Conservation (phyloP, 1,139 yeast species). For the Yamadazyma oceani region DNA sequence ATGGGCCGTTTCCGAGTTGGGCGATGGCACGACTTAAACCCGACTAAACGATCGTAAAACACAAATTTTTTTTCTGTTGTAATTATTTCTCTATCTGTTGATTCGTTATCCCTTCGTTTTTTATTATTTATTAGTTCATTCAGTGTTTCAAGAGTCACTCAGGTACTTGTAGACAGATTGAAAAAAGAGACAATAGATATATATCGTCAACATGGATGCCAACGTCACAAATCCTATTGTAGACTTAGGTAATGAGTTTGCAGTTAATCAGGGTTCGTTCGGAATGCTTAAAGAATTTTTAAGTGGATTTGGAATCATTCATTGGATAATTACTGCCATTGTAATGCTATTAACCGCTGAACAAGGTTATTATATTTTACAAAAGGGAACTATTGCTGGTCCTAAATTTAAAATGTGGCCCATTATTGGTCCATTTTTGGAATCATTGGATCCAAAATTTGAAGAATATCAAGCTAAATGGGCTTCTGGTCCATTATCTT, state of each 20-base stretch:
- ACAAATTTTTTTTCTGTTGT: no score
- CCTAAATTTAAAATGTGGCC: conserved; percentile 89
- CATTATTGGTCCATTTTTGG: conserved; percentile 92
- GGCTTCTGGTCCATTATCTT: conserved; percentile 90
- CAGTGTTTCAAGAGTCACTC: no score
- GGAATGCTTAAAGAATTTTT: background rate
- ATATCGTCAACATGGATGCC: background rate
- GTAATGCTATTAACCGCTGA: conserved; percentile 65
- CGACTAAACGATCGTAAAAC: background rate
- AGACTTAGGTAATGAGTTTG: background rate
- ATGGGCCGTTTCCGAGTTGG: no score
- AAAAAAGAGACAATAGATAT: no score
- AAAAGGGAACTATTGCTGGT: conserved; percentile 88
- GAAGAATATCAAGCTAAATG: conserved; percentile 91
- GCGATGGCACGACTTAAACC: background rate
- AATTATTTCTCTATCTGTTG: conserved; percentile 3
- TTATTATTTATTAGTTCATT: no score
- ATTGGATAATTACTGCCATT: conserved; percentile 50
- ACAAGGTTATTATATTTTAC: conserved; percentile 72
- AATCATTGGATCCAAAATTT: conserved; percentile 93
- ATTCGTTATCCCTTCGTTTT: background rate
- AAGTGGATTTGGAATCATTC: conserved; percentile 26
- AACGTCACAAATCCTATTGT: background rate
- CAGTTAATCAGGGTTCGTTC: background rate
- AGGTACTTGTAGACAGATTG: no score